These are phyloP conservation scores for Gaertneriomyces sp. DNA, from an alignment of 192 early-diverging fungal genomes.

Conservation along the genomic window DNA sequence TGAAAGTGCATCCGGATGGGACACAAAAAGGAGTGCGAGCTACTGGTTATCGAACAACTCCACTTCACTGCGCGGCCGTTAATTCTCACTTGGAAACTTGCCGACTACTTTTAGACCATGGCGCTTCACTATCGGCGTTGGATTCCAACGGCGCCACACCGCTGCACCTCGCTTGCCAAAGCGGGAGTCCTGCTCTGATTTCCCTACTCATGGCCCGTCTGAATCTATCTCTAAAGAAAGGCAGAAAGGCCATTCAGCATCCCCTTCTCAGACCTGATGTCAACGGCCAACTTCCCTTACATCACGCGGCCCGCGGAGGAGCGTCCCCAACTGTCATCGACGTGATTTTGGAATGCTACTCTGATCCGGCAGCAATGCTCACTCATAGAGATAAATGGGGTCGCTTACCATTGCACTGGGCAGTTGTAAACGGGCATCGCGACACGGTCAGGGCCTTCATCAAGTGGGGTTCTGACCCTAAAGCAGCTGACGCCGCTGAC, in stretches of 20 bases:
- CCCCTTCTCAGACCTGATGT: constrained; percentile 19
- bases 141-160: constrained; percentile 23
- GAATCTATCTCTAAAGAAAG: neutral
- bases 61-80: constrained; percentile 35
- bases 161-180: constrained; percentile 31
- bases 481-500: constrained; percentile 15
- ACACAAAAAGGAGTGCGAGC: neutral
- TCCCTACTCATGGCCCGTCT: constrained; percentile 7
- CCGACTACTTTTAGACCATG: constrained; percentile 13
- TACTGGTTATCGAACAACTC: constrained; percentile 7
- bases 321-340: constrained; percentile 28
- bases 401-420: constrained; percentile 37
- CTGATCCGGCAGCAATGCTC: constrained; percentile 2
- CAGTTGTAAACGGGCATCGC: constrained; percentile 40
- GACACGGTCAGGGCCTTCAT: constrained; percentile 24
- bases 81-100: constrained; percentile 23
- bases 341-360: constrained; percentile 1
- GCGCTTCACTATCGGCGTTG: neutral
- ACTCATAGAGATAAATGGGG: constrained; percentile 24
- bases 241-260: neutral
- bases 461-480: constrained; percentile 21
- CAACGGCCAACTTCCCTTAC: constrained; percentile 31
- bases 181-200: constrained; percentile 22
- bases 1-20: constrained; percentile 2
- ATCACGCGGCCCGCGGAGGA: constrained; percentile 35